Evolutionary conservation across 1,284 basidiomycete species (phyloP).

Genomic region (Neolentinus lepideus): DNA sequence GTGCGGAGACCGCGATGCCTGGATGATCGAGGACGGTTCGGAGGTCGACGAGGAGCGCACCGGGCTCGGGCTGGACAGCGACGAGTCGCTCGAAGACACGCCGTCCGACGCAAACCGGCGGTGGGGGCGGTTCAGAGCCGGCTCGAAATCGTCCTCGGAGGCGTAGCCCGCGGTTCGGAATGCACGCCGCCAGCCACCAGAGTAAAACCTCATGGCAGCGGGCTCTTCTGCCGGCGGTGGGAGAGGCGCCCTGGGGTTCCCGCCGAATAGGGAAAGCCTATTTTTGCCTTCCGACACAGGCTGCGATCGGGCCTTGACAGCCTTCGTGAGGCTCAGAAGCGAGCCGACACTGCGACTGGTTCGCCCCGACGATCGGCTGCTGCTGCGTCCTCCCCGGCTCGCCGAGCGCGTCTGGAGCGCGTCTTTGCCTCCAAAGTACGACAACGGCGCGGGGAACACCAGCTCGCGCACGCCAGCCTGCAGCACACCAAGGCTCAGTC

Average conservation of each 20-base stretch:
- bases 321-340: conserved; percentile 11
- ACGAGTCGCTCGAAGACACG: conserved; percentile 31
- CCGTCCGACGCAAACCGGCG: conserved; percentile 33
- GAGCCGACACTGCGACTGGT: conserved; percentile 11
- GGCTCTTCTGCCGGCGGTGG: conserved; percentile 49
- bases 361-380: neutral
- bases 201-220: conserved; percentile 41
- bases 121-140: conserved; percentile 24
- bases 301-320: neutral
- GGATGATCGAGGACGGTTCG: conserved; percentile 11
- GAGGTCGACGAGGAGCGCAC: neutral
- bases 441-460: conserved; percentile 58
- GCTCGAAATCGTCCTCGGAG: conserved; percentile 32
- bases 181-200: conserved; percentile 43
- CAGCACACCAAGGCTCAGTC: conserved; percentile 17
- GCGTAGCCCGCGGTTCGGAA: conserved; percentile 15
- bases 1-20: conserved; percentile 38
- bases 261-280: conserved; percentile 30
- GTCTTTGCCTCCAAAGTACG: conserved; percentile 23
- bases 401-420: neutral
- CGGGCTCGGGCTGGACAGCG: conserved; percentile 20
- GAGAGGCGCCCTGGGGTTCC: conserved; percentile 17
- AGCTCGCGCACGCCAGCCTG: conserved; percentile 43
- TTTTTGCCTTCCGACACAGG: conserved; percentile 4
- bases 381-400: neutral